Evolutionary conservation across 495 filamentous ascomycete genomes (phyloP), one percentile per base, ranked within the genome.

Genomic region (Tuber microsphaerosporum): DNA sequence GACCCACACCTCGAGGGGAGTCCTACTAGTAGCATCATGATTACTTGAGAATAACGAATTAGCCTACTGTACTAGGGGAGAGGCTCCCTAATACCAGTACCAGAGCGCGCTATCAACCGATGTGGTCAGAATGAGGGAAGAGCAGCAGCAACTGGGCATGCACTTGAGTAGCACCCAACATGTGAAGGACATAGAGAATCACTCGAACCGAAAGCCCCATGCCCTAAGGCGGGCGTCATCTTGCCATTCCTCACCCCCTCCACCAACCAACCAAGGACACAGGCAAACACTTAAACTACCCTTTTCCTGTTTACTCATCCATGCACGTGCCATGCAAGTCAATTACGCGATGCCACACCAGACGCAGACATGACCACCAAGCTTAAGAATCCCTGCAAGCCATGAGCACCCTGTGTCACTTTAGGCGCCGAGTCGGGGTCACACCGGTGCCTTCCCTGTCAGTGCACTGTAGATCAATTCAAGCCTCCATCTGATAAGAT

Each of bases 361-460:
- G 56, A 31, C n/a, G 12, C 56, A 65, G n/a, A 26, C 56, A 31
- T 31, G 56, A 2, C 56, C 12, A 2, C 4, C 56, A 26, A 65
- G 56, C n/a, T 16, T 0, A 12, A 7, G 56, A 65, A 65, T 65
- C 56, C 56, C 56, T 31, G 56, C n/a, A 10, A 65, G n/a, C 0
- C 10, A 31, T 17, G 56, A 16, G 51, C 12, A n/a, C 56, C 9
- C n/a, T 17, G 56, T 65, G 56, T 65, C n/a, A 65, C 56, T 31
- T 65, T 65, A 65, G n/a, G 56, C 56, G 56, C 56, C 56, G n/a
- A 65, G 56, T n/a, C 56, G n/a, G 56, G 56, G 26, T n/a, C n/a
- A n/a, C n/a, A 37, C 41, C 6, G 5, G 9, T 42, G 0, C 41
- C 41, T 12, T 3, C 56, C n/a, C 56, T 65, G 2, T 1, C 26